Evolutionary conservation across 2,329 filamentous ascomycete species (phyloP).

Genomic region (Colletotrichum noveboracense): DNA sequence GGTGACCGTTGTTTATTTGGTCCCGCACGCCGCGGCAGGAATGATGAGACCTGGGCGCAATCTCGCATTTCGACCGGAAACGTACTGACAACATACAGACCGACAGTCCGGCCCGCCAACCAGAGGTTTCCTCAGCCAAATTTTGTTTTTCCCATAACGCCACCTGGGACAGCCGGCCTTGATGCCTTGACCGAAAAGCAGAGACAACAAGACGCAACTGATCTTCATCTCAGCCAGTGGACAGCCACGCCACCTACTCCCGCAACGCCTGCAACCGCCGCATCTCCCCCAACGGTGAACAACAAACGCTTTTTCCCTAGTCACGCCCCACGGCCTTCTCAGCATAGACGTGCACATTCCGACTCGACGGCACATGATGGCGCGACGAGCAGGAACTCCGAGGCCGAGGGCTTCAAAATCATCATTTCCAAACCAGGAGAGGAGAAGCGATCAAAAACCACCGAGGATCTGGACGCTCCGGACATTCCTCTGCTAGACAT

Average conservation of each 20-base stretch:
- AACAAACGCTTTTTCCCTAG: constrained; percentile 38
- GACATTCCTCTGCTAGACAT: constrained; percentile 68
- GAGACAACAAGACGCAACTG: constrained; percentile 27
- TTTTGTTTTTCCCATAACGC: constrained; percentile 65
- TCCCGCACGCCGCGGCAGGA: not conserved
- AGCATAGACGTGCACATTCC: constrained; percentile 71
- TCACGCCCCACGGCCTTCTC: constrained; percentile 28
- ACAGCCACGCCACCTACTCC: constrained; percentile 40
- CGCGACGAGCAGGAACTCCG: constrained; percentile 53
- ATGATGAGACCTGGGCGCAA: constrained; percentile 13
- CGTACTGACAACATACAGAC: constrained; percentile 45
- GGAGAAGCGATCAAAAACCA: constrained; percentile 64
- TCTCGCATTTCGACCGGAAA: constrained; percentile 5
- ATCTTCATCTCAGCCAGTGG: constrained; percentile 44
- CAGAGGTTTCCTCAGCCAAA: constrained; percentile 66
- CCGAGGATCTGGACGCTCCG: constrained; percentile 57
- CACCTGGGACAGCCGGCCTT: constrained; percentile 63
- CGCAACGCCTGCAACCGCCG: constrained; percentile 25
- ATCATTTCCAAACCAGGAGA: constrained; percentile 76
- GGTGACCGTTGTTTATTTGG: not conserved
- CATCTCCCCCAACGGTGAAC: constrained; percentile 37
- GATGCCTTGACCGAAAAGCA: constrained; percentile 45
- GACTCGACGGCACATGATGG: constrained; percentile 79
- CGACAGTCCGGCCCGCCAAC: constrained; percentile 65
- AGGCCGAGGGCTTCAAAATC: constrained; percentile 76